Evolutionary conservation across 2,329 filamentous ascomycete genomes (phyloP).

Genomic region (Penicillium sp.): DNA sequence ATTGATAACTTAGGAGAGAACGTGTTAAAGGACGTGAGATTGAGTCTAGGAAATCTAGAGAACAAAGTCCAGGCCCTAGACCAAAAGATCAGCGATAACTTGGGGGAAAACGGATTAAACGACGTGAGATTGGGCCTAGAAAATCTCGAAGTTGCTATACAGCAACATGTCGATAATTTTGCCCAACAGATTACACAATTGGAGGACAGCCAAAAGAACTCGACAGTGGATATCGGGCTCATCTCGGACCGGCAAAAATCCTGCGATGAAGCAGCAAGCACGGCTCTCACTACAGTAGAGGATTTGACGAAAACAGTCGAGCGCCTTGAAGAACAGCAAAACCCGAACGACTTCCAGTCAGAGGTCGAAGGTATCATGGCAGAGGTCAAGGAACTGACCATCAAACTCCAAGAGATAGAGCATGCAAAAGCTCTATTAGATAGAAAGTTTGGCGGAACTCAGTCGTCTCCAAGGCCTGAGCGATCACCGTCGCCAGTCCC

Average conservation of each 20-base stretch:
- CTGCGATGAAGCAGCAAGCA: neutral
- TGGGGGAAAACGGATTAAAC: neutral
- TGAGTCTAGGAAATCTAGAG: too few relatives aligned
- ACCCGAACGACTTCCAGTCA: neutral
- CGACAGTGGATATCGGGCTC: neutral
- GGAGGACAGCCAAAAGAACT: neutral
- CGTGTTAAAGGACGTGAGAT: neutral
- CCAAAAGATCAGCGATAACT: neutral
- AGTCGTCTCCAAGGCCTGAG: neutral
- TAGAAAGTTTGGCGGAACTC: neutral
- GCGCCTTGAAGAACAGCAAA: neutral
- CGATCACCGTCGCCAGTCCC: neutral
- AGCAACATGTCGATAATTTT: constrained; percentile 5
- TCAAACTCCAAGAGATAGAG: constrained; percentile 1
- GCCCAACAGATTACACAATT: constrained; percentile 3
- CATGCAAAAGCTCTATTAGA: neutral
- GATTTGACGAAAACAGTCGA: neutral
- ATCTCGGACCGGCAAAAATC: neutral
- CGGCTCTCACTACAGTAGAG: neutral
- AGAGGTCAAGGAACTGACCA: neutral
- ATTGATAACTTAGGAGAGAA: too few relatives aligned
- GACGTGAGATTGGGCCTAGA: neutral
- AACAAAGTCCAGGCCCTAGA: neutral
- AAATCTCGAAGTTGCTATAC: constrained; percentile 1
- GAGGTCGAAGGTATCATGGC: neutral